Conservation (phyloP, 352 stramenopile species). For the Pythium monospermum region DNA sequence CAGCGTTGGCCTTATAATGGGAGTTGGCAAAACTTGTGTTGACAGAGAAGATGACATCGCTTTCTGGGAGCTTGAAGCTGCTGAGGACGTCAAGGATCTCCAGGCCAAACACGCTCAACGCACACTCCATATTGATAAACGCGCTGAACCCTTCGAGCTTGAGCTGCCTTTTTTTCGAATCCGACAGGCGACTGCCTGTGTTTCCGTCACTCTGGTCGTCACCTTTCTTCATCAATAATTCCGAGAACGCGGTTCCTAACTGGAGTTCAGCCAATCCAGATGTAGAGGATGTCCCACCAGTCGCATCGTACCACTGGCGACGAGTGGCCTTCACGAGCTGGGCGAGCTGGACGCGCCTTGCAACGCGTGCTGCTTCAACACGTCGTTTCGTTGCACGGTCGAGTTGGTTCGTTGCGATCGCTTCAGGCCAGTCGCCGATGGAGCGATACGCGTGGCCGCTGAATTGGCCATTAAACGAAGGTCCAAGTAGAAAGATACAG, state of each 20-base stretch:
- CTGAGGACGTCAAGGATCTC: constrained; percentile 58
- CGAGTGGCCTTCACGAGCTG: constrained; percentile 41
- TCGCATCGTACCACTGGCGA: constrained; percentile 38
- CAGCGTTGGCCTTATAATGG: constrained; percentile 14
- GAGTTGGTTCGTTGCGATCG: constrained; percentile 48
- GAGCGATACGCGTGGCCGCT: constrained; percentile 62
- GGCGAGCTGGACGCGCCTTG: constrained; percentile 40
- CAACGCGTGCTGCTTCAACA: constrained; percentile 44
- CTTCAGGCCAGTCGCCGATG: constrained; percentile 67
- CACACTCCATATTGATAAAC: constrained; percentile 61
- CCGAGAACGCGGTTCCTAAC: constrained; percentile 10
- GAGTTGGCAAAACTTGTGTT: constrained; percentile 45
- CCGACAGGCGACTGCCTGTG: constrained; percentile 1
- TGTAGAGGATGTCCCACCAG: background rate
- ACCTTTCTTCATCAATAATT: constrained; percentile 29
- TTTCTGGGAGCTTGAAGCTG: constrained; percentile 55
- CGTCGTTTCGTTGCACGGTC: constrained; percentile 48
- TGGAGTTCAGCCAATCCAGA: constrained; percentile 2
- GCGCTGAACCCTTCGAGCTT: constrained; percentile 36
- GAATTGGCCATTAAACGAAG: constrained; percentile 53
- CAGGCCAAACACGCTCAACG: constrained; percentile 48
- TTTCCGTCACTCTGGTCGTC: constrained; percentile 26
- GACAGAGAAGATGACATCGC: constrained; percentile 48
- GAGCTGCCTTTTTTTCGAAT: constrained; percentile 30
- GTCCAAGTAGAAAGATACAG: constrained; percentile 65